Base-by-base conservation (phyloP, 2,329 filamentous ascomycete species). In the Aspergillus spinulosporus region DNA sequence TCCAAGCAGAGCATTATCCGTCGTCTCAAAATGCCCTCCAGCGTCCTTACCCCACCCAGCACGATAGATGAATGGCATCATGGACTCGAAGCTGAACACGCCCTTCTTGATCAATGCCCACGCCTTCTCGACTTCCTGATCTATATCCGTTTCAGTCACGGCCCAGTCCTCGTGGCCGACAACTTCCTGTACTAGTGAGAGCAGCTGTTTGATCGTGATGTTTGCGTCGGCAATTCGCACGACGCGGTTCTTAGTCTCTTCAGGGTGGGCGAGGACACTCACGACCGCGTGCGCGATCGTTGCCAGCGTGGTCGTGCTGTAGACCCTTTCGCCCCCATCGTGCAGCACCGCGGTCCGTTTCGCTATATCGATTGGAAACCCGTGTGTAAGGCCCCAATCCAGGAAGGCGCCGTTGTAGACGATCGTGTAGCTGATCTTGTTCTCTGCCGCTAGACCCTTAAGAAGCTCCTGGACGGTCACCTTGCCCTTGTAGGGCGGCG, bases 201-300 rank as follows among this genome's bases (percentile, higher is more conserved):
- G 36, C n/a, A 54, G 14, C 28, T 49, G 26, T 29, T 36, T 48
- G 26, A 48, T 15, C 8, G 52, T 48, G 0, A 29, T 12, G 3
- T 2, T 9, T 2, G 44, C 44, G 11, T 59, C 76, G 5, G 79
- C 66, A n/a, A 83, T 68, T 56, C 74, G 76, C 2, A 86, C 72
- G 2, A 66, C 55, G 3, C 76, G 72, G 64, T 87, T 85, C 66
- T 77, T 78, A 0, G 83, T 85, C 64, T 82, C 77, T 2, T 80
- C 76, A 0, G 75, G 78, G 50, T 84, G 73, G 5, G 63, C 56
- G 1, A 85, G 66, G 1, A 84, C 70, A 0, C 77, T 79, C 0
- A 78, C 76, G 0, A 86, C 73, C 1, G 76, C 80, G 21, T 78
- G 70, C 0, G 68, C 82, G 12, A 85, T 65, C 1, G 74, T 74